Evolutionary conservation across 2,329 filamentous ascomycete genomes (phyloP).

Genomic region (Rhytidhysteron rufulum): DNA sequence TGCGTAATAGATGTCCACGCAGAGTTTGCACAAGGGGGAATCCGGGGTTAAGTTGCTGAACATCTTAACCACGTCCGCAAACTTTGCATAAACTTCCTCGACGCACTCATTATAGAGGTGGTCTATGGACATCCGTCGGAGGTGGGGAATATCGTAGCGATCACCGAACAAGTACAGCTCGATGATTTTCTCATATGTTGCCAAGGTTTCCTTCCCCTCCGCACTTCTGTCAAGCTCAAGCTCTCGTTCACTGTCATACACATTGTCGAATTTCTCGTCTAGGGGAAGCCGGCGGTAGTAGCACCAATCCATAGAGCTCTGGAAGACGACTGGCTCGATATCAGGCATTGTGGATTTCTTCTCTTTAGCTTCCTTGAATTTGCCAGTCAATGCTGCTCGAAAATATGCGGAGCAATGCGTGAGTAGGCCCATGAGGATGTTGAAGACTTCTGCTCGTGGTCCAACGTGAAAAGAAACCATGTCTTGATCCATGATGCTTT

Average conservation of each 20-base stretch:
- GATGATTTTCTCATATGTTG: neutral
- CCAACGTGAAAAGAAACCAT: neutral
- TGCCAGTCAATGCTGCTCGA: neutral
- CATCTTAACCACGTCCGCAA: neutral
- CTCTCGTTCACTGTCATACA: neutral
- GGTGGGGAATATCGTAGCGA: neutral
- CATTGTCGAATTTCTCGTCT: neutral
- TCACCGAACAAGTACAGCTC: neutral
- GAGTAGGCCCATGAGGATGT: neutral
- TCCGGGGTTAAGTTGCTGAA: neutral
- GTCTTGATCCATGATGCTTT: neutral
- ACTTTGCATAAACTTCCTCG: neutral
- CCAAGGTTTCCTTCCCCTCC: neutral
- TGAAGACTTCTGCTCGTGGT: neutral
- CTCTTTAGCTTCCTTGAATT: slow-evolving; percentile 2
- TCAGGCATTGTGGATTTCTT: neutral
- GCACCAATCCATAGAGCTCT: neutral
- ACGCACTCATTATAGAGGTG: neutral
- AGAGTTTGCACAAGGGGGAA: neutral
- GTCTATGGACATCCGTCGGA: neutral
- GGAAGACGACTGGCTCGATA: neutral
- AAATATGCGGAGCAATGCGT: slow-evolving; percentile 1
- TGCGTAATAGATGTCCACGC: neutral
- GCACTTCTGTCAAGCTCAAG: neutral
- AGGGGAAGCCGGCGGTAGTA: neutral